Percentiles rank a stretch among this genome's conserved stretches.
Evolutionary conservation across 2,329 filamentous ascomycete genomes (phyloP).

Genomic region (Simplicillium sp.): DNA sequence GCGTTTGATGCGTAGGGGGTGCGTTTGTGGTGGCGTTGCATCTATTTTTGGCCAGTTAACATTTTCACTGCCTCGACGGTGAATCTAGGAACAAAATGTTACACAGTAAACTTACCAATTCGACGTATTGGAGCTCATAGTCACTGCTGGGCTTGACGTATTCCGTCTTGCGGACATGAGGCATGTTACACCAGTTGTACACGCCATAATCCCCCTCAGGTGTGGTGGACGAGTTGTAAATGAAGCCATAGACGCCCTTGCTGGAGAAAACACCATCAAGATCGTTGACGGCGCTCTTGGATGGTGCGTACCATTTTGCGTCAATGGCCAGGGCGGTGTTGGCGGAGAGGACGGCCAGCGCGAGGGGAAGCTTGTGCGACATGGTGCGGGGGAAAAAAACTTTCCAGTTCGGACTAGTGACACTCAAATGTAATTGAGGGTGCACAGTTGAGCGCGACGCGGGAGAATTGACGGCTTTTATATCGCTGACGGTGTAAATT

Average conservation of each 20-base stretch:
- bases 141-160: slow-evolving; percentile 45
- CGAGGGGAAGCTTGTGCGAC: no score
- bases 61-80: slow-evolving; percentile 5
- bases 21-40: slow-evolving; percentile 78
- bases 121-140: slow-evolving; percentile 66
- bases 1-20: slow-evolving; percentile 72
- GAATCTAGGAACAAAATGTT: slow-evolving; percentile 1
- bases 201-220: slow-evolving; percentile 47
- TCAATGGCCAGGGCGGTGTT: slow-evolving; percentile 19
- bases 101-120: slow-evolving; percentile 45
- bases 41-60: slow-evolving; percentile 26
- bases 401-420: no score
- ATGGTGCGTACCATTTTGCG: slow-evolving; percentile 49
- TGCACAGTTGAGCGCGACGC: no score
- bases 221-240: slow-evolving; percentile 57
- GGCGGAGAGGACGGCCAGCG: slow-evolving; percentile 1
- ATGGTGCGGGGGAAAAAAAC: no score
- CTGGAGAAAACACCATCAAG: slow-evolving; percentile 46
- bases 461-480: no score
- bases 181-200: slow-evolving; percentile 86
- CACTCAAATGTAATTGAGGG: no score
- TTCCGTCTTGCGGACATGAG: slow-evolving; percentile 60
- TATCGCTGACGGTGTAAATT: no score
- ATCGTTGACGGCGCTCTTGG: slow-evolving; percentile 48
- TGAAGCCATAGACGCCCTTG: slow-evolving; percentile 61